These are phyloP conservation scores for Imleria badia DNA, from an alignment of 768 basidiomycete species.

Conservation along the genomic window DNA sequence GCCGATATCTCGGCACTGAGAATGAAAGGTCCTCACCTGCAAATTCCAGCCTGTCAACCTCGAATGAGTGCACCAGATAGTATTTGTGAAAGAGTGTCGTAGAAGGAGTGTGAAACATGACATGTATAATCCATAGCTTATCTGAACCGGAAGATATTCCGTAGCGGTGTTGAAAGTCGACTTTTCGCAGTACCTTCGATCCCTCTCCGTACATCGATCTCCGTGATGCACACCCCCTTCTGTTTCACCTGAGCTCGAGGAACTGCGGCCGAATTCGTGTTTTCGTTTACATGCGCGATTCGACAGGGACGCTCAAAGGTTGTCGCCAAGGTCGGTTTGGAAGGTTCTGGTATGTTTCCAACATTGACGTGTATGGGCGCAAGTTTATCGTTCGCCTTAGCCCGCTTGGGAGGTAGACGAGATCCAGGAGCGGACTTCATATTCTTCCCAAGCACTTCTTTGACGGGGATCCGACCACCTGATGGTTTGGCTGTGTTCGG, in stretches of 20 bases:
- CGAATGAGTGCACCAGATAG: background rate
- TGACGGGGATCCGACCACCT: background rate
- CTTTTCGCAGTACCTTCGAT: constrained; percentile 26
- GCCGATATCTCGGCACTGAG: constrained; percentile 23
- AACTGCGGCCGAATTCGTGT: background rate
- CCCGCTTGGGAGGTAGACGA: constrained; percentile 15
- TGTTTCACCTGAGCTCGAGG: constrained; percentile 12
- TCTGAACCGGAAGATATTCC: constrained; percentile 35
- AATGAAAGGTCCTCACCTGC: background rate
- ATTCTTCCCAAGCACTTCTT: background rate
- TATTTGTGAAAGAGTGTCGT: constrained; percentile 10
- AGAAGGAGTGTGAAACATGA: constrained; percentile 10
- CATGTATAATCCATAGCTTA: constrained; percentile 6
- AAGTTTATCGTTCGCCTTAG: constrained; percentile 10
- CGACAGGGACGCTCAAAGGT: constrained; percentile 19
- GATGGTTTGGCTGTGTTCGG: constrained; percentile 1
- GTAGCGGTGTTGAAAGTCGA: constrained; percentile 28
- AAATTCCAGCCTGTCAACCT: background rate
- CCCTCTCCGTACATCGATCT: constrained; percentile 23
- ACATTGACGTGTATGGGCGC: background rate
- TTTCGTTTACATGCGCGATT: constrained; percentile 15
- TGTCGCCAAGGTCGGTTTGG: constrained; percentile 3
- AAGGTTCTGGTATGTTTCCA: background rate
- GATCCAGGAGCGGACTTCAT: constrained; percentile 8
- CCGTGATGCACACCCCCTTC: constrained; percentile 9